phyloP scores from a whole-genome alignment of 805 yeast genomes.

The Saccharomycodes ludwigii region DNA sequence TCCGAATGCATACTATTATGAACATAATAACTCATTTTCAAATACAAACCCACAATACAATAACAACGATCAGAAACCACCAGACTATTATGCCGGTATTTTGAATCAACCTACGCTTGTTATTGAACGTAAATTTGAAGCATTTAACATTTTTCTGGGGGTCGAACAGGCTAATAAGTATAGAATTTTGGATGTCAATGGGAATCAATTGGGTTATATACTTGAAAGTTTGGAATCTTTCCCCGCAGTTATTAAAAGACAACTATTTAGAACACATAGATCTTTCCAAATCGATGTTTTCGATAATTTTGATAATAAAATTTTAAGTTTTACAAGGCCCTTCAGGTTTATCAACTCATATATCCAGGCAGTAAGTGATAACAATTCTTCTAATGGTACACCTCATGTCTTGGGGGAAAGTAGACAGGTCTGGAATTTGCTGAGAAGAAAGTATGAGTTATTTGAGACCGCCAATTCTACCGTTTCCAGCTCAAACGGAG shows the following conservation, averaged over 20 bases:
- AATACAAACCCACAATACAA: no score
- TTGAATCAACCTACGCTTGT: constrained; percentile 74
- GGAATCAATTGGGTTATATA: constrained; percentile 69
- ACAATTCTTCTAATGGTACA: constrained; percentile 31
- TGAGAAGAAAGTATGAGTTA: constrained; percentile 82
- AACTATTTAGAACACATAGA: constrained; percentile 71
- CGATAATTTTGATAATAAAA: constrained; percentile 47
- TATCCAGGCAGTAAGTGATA: constrained; percentile 43
- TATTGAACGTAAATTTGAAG: constrained; percentile 78
- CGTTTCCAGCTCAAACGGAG: constrained; percentile 21
- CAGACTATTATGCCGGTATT: no score
- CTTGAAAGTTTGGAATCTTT: constrained; percentile 70
- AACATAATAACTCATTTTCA: no score
- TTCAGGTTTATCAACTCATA: constrained; percentile 85
- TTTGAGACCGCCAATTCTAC: constrained; percentile 33
- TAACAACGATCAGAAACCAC: no score
- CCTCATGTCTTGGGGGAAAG: constrained; percentile 75
- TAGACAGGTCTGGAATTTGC: constrained; percentile 86
- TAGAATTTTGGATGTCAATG: constrained; percentile 57
- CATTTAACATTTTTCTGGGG: constrained; percentile 77
- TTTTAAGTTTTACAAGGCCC: constrained; percentile 64
- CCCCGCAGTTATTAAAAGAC: constrained; percentile 55
- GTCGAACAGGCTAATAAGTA: constrained; percentile 86
- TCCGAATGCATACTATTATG: no score
- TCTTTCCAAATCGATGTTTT: constrained; percentile 70